Conservation (phyloP, 345 rosid species). For the Atalantia buxifolia region DNA sequence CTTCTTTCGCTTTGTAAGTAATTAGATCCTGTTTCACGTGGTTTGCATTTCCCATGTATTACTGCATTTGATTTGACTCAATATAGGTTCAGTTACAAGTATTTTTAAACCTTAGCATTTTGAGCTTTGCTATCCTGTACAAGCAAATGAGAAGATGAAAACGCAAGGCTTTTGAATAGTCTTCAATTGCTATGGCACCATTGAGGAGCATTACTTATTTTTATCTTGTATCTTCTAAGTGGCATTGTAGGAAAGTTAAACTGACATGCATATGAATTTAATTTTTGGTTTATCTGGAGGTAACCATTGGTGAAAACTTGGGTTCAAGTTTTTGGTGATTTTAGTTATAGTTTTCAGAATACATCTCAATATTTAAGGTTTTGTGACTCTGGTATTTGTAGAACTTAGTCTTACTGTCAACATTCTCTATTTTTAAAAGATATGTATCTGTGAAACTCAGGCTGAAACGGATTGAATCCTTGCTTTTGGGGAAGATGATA, state of each 20-base stretch:
- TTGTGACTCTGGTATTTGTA: background rate
- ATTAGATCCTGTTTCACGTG: background rate
- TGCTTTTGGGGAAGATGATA: background rate
- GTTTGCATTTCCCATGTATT: background rate
- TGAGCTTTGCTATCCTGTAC: background rate
- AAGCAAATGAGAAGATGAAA: background rate
- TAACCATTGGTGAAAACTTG: background rate
- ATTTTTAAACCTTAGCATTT: background rate
- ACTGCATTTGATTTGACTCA: conserved; percentile 7
- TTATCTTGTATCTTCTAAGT: background rate
- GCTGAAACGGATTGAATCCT: background rate
- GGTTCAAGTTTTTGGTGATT: background rate
- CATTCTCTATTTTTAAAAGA: background rate
- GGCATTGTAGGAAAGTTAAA: background rate
- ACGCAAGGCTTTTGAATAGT: background rate
- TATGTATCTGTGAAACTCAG: background rate
- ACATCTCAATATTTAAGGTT: background rate
- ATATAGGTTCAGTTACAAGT: background rate
- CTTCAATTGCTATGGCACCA: background rate
- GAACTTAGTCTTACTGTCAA: background rate
- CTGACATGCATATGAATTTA: background rate
- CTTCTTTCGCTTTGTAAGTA: conserved; percentile 93
- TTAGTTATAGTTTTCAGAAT: background rate
- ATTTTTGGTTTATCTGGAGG: background rate
- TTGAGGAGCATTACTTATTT: background rate